These are phyloP conservation scores for Zygosaccharomyces lentus DNA, from an alignment of 805 yeast genomes.

Conservation along the genomic window DNA sequence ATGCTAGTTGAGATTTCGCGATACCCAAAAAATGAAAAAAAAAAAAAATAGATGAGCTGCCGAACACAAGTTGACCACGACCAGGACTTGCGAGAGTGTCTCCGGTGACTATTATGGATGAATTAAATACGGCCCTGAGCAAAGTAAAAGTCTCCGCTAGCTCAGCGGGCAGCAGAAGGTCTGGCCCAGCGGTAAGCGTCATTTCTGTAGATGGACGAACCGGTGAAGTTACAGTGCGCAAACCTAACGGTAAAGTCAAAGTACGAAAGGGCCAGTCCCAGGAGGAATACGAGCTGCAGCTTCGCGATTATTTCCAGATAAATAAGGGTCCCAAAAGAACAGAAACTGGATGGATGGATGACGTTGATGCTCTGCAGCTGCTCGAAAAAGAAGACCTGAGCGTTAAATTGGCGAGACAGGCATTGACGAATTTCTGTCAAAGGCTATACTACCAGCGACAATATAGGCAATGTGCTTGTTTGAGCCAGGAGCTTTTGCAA, in stretches of 20 bases:
- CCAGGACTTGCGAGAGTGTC: neutral
- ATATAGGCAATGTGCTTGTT: conserved; percentile 48
- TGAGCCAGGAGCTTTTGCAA: conserved; percentile 38
- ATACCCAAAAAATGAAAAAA: neutral
- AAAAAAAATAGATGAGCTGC: conserved; percentile 1
- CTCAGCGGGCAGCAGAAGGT: conserved; percentile 1
- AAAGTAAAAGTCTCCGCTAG: neutral
- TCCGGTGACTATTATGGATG: neutral
- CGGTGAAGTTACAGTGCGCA: conserved; percentile 44
- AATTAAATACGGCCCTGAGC: neutral
- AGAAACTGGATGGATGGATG: conserved; percentile 34
- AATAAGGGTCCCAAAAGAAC: conserved; percentile 56
- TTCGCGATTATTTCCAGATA: conserved; percentile 40
- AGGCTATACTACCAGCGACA: conserved; percentile 53
- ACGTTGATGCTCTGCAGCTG: conserved; percentile 4
- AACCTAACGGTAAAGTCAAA: conserved; percentile 44
- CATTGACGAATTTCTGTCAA: conserved; percentile 57
- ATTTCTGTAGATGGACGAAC: conserved; percentile 25
- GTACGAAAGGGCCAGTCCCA: conserved; percentile 67
- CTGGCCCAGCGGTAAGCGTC: conserved; percentile 20
- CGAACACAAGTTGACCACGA: too few species aligned
- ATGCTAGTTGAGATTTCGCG: neutral
- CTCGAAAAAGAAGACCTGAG: conserved; percentile 18
- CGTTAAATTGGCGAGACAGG: conserved; percentile 51
- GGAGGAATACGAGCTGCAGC: conserved; percentile 56